These are phyloP conservation scores for Trypanosoma boissoni DNA, from an alignment of 208 protist genomes.

Conservation along the genomic window DNA sequence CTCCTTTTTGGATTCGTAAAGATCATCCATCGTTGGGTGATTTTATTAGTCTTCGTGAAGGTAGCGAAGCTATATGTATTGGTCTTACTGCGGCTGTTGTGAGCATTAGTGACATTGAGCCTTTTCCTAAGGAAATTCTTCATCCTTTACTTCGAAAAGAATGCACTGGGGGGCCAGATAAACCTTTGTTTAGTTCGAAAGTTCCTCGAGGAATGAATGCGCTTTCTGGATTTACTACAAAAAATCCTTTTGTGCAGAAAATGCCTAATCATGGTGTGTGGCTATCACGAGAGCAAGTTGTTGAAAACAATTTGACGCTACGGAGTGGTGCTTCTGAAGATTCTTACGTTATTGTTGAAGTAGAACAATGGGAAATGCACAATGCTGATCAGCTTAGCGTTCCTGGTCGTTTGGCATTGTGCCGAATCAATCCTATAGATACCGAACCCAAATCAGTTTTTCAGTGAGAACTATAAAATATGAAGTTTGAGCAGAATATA, in stretches of 20 bases:
- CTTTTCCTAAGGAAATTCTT: constrained; percentile 39
- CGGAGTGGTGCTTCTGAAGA: constrained; percentile 19
- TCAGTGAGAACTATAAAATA: constrained; percentile 13
- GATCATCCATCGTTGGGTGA: constrained; percentile 62
- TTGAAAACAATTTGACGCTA: constrained; percentile 51
- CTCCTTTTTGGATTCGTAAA: constrained; percentile 79
- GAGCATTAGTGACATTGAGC: constrained; percentile 54
- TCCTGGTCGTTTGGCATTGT: constrained; percentile 71
- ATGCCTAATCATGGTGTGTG: constrained; percentile 72
- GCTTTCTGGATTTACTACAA: constrained; percentile 57
- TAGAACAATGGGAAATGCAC: constrained; percentile 83
- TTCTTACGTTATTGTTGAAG: constrained; percentile 61
- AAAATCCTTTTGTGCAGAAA: constrained; percentile 67
- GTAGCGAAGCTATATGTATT: constrained; percentile 80
- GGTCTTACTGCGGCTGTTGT: constrained; percentile 64
- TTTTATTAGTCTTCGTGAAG: constrained; percentile 67
- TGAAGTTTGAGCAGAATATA: constrained; percentile 15
- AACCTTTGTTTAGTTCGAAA: constrained; percentile 21
- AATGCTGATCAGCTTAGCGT: constrained; percentile 85
- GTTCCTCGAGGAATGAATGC: constrained; percentile 81
- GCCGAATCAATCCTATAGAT: constrained; percentile 12
- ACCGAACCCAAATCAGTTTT: constrained; percentile 11
- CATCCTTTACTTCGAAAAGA: constrained; percentile 41
- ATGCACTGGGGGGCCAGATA: neutral
- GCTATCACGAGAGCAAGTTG: constrained; percentile 82